Conservation (phyloP, 805 yeast species). For the Candida ascalaphidarum region DNA sequence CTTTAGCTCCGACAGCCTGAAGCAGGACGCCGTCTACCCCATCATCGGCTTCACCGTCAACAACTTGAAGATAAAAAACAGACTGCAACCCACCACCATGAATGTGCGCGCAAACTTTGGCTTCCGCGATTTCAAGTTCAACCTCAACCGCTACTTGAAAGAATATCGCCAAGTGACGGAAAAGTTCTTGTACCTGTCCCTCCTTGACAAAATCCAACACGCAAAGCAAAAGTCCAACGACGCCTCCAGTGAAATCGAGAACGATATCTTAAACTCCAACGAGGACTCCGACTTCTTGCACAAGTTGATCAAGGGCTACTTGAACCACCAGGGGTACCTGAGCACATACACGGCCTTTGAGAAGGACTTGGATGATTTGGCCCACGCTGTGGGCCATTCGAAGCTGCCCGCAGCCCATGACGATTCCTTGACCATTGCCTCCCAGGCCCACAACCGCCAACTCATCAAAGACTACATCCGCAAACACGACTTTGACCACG, state of each 20-base stretch:
- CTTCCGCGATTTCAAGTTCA: conserved; percentile 47
- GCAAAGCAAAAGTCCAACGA: conserved; percentile 2
- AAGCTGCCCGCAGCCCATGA: neutral
- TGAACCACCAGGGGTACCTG: conserved; percentile 30
- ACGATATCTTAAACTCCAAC: conserved; percentile 12
- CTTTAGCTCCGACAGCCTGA: conserved; percentile 15
- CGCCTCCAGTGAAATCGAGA: conserved; percentile 9
- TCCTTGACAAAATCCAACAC: conserved; percentile 12
- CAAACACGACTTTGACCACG: too few species aligned
- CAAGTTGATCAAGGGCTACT: conserved; percentile 27
- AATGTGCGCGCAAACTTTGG: conserved; percentile 48
- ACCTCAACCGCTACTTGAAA: conserved; percentile 46
- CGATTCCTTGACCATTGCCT: neutral
- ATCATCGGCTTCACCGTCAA: conserved; percentile 9
- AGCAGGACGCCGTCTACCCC: conserved; percentile 7
- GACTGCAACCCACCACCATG: conserved; percentile 7
- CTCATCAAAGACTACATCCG: conserved; percentile 2
- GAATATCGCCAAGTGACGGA: conserved; percentile 27
- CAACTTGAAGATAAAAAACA: conserved; percentile 1
- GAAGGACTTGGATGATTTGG: conserved; percentile 18
- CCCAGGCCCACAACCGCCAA: conserved; percentile 3
- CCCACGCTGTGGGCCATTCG: conserved; percentile 3
- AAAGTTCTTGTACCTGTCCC: conserved; percentile 9
- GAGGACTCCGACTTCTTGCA: conserved; percentile 20
- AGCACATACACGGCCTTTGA: conserved; percentile 26